Evolutionary conservation across 31 red algal species (phyloP).

Genomic region (Porphyra umbilicalis): DNA sequence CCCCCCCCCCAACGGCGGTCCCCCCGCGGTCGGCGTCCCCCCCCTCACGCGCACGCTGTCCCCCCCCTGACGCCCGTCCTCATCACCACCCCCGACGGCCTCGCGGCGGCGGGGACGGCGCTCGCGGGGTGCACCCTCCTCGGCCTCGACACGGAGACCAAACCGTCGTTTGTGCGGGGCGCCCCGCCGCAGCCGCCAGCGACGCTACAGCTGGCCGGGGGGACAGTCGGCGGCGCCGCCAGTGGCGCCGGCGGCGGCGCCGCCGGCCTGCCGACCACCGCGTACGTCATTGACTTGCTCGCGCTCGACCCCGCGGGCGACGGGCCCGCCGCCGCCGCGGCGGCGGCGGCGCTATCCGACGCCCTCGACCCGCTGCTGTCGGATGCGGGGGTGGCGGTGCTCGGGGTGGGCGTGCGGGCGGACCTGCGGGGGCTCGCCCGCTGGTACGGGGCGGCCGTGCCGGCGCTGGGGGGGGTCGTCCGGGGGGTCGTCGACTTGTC

Average conservation of each 20-base stretch:
- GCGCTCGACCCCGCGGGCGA: background rate
- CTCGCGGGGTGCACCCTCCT: background rate
- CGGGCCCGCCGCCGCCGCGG: background rate
- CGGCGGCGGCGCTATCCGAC: background rate
- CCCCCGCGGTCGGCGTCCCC: background rate
- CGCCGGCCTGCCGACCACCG: background rate
- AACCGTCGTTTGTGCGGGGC: background rate
- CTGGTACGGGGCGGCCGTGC: background rate
- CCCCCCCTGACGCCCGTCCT: background rate
- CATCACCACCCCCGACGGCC: background rate
- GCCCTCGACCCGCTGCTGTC: background rate
- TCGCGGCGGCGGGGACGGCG: background rate
- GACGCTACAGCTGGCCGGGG: background rate
- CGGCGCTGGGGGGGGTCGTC: background rate
- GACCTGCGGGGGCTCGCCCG: background rate
- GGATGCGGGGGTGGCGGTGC: background rate
- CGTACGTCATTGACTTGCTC: background rate
- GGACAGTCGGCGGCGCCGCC: background rate
- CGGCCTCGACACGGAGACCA: constrained; percentile 4
- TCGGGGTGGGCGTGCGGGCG: background rate
- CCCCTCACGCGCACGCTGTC: background rate
- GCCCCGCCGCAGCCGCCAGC: background rate
- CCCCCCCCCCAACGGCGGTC: no score
- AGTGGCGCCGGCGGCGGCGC: background rate
- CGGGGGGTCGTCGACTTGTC: background rate